Evolutionary conservation across 2,329 filamentous ascomycete species (phyloP), one percentile per base, ranked within the genome.

Genomic region (Epichloe bromicola): DNA sequence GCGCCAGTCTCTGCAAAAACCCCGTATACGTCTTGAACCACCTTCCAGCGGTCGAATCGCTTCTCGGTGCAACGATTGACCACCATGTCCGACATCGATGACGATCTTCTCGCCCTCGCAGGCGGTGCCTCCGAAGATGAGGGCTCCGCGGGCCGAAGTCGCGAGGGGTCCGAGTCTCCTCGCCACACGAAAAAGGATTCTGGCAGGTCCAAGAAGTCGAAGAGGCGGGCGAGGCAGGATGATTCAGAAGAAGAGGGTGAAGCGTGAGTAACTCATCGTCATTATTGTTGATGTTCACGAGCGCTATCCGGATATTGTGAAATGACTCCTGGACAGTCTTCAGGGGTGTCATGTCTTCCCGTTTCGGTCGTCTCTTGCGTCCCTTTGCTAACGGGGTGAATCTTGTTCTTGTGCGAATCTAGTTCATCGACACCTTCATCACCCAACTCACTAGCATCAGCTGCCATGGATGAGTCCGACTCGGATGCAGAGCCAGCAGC

Each of bases 71-170:
- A 6, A 41, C 44, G 14, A 39, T 42, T 34, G 46, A 38, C 52
- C 54, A 76, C 57, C 61, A 95, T 95, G 89, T 85, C 87, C 51
- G 87, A 91, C 64, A 79, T 96, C 58, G 91, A 97, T 65, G 89
- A 91, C 61, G 91, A 96, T 72, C 83, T 97, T 58, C 84, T 97
- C 57, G 90, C 88, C 63, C 82, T 97, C 57, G 93, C 90, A 50
- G 93, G 88, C 61, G 88, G 87, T 59, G 85, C 80, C 49, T 79
- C 80, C 53, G 79, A 76, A 61, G 79, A 79, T 59, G 79, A 80
- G 67, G 76, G 64, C 48, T 67, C 72, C 62, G 71, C 73, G 67
- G 72, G 73, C 60, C 69, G 70, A 60, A 74, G 78, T 66, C 70
- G 79, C 61, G 72, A 75, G 57, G 74, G 70, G 38, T 77, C 79